These are phyloP conservation scores for Colletotrichum chrysophilum DNA, from an alignment of 2,329 filamentous ascomycete genomes.

Conservation along the genomic window DNA sequence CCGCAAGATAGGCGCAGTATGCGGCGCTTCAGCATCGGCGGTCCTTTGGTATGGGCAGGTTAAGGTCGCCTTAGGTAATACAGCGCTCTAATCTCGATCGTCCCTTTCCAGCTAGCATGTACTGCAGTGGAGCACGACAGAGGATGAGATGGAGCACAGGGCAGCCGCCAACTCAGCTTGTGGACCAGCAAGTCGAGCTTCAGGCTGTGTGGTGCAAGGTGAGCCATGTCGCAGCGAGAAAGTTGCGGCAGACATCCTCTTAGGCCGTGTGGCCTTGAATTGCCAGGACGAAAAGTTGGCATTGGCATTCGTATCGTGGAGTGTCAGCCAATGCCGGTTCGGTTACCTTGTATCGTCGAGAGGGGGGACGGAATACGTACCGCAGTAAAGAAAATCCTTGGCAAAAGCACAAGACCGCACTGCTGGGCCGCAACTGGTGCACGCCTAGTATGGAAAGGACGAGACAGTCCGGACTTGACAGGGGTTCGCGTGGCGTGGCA, in stretches of 20 bases:
- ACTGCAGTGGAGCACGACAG: not conserved
- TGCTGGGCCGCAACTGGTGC: not conserved
- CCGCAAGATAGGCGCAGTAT: not conserved
- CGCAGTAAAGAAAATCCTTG: not conserved
- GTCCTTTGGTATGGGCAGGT: not conserved
- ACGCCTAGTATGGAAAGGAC: not conserved
- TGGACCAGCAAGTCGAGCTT: not conserved
- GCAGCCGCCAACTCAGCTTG: slow-evolving; percentile 4
- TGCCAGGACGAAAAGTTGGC: not conserved
- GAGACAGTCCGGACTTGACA: not conserved
- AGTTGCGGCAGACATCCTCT: not conserved
- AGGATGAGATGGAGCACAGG: not conserved
- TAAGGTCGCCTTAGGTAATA: not conserved
- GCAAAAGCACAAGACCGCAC: not conserved
- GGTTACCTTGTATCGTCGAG: not conserved
- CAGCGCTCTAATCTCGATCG: not conserved
- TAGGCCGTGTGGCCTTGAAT: not conserved
- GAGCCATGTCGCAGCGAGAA: slow-evolving; percentile 1
- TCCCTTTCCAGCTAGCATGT: not conserved
- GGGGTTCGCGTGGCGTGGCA: not conserved
- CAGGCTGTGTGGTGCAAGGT: not conserved
- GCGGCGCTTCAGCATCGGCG: not conserved
- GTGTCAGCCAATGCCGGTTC: not conserved
- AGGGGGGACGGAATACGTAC: not conserved
- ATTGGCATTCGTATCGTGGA: not conserved